These are phyloP conservation scores for Nymphaea thermarum DNA, from an alignment of 164 flowering plant species.

Conservation along the genomic window DNA sequence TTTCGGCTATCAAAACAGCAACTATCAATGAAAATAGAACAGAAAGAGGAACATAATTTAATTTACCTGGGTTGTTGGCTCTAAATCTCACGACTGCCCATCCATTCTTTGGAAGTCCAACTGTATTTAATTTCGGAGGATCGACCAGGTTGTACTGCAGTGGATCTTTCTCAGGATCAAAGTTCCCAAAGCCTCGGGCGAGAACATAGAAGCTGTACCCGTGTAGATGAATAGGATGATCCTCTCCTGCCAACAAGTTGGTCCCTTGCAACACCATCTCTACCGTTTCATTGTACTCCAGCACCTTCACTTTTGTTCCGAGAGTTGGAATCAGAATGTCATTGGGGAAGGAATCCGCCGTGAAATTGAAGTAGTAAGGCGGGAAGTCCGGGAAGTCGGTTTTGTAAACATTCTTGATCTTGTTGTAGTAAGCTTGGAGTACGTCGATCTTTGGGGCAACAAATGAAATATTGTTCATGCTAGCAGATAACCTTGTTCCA, in stretches of 20 bases:
- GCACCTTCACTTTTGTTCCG: conserved; percentile 9
- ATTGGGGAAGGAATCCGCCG: conserved; percentile 6
- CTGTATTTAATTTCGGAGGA: conserved; percentile 23
- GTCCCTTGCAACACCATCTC: conserved; percentile 15
- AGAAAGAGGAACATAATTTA: not conserved
- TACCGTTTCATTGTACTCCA: conserved; percentile 6
- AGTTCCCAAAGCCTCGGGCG: conserved; percentile 31
- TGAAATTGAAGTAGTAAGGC: conserved; percentile 2
- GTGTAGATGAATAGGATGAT: conserved; percentile 19
- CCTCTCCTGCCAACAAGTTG: not conserved
- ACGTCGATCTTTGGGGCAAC: conserved; percentile 5
- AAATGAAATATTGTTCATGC: conserved; percentile 14
- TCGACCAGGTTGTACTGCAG: conserved; percentile 22
- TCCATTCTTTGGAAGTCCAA: conserved; percentile 24
- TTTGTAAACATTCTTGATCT: conserved; percentile 3
- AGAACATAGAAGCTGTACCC: conserved; percentile 29
- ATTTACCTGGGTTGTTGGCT: conserved; percentile 32
- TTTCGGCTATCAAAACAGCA: not conserved
- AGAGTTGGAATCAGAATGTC: not conserved
- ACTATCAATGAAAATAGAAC: not conserved
- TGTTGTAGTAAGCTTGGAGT: conserved; percentile 10
- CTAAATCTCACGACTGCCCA: conserved; percentile 31
- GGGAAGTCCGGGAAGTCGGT: conserved; percentile 8
- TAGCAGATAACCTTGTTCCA: conserved; percentile 10
- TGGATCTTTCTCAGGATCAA: conserved; percentile 17